phyloP scores from a whole-genome alignment of 352 stramenopile species.

The Pythium sp. region DNA sequence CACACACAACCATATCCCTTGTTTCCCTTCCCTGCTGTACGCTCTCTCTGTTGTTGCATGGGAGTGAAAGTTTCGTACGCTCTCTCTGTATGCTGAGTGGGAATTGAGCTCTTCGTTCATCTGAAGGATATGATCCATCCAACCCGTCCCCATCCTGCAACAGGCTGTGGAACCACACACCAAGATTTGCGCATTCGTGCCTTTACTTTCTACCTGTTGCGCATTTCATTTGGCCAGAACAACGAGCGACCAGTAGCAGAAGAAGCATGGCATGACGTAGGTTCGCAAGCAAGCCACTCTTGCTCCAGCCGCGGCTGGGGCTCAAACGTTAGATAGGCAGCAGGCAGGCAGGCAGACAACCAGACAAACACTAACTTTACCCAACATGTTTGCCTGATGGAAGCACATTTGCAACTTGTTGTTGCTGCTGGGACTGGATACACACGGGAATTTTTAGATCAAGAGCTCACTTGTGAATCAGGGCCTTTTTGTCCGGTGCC shows the following conservation, averaged over 20 bases:
- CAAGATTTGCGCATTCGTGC: background rate
- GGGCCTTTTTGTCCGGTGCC: slow-evolving; percentile 2
- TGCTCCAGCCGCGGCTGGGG: background rate
- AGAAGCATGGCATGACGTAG: background rate
- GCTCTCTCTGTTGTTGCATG: background rate
- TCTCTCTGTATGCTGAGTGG: background rate
- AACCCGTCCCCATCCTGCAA: background rate
- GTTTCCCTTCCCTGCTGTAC: background rate
- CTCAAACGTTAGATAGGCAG: background rate
- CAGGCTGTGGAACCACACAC: background rate
- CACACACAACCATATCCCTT: background rate
- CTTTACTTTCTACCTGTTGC: background rate
- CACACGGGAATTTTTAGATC: background rate
- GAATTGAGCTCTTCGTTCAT: background rate
- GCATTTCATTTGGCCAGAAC: background rate
- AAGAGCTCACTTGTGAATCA: background rate
- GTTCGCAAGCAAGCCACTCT: background rate
- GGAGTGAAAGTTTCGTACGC: background rate
- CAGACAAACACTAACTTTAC: background rate
- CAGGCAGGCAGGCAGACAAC: background rate
- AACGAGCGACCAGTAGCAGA: slow-evolving; percentile 3
- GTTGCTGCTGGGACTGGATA: background rate
- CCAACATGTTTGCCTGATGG: background rate
- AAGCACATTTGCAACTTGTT: background rate
- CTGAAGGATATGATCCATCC: background rate